Percentiles rank a stretch among this genome's conserved stretches.
phyloP scores from a whole-genome alignment of 805 yeast genomes.

The Ogataea polymorpha region DNA sequence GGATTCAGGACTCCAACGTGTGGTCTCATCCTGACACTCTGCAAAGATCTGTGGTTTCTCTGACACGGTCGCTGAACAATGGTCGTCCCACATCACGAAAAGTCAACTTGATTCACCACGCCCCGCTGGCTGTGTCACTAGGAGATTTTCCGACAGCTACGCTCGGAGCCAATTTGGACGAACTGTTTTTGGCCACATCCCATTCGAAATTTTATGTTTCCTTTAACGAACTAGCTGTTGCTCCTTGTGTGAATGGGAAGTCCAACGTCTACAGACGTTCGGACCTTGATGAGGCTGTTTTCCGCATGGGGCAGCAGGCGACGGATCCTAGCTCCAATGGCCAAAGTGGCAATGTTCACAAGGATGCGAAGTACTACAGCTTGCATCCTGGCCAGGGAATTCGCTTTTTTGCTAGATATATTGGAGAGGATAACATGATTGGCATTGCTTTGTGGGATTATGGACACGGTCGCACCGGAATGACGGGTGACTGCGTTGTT shows the following conservation, averaged over 20 bases:
- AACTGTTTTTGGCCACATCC: slow-evolving; percentile 78
- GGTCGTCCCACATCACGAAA: slow-evolving; percentile 39
- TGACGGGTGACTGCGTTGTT: slow-evolving; percentile 74
- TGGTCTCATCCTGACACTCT: slow-evolving; percentile 69
- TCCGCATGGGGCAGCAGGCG: slow-evolving; percentile 31
- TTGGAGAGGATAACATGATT: slow-evolving; percentile 92
- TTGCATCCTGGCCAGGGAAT: slow-evolving; percentile 46
- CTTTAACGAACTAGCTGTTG: slow-evolving; percentile 67
- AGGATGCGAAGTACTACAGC: slow-evolving; percentile 33
- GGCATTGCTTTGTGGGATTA: slow-evolving; percentile 80
- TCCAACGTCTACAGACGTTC: slow-evolving; percentile 73
- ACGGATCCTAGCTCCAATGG: slow-evolving; percentile 31
- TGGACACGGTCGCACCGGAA: slow-evolving; percentile 64
- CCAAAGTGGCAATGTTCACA: slow-evolving; percentile 32
- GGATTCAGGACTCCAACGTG: slow-evolving; percentile 87
- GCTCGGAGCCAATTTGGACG: slow-evolving; percentile 71
- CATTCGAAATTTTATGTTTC: slow-evolving; percentile 84
- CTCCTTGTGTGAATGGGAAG: slow-evolving; percentile 91
- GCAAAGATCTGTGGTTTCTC: slow-evolving; percentile 56
- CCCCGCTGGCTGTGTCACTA: slow-evolving; percentile 58
- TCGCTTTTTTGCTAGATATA: slow-evolving; percentile 69
- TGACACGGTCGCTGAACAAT: slow-evolving; percentile 49
- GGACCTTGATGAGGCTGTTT: slow-evolving; percentile 58
- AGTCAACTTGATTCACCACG: slow-evolving; percentile 76
- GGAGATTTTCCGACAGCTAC: slow-evolving; percentile 24